Percentiles rank a stretch among this genome's conserved stretches.
Conservation (phyloP, 257 asterid species). For the Ocimum tenuiflorum region DNA sequence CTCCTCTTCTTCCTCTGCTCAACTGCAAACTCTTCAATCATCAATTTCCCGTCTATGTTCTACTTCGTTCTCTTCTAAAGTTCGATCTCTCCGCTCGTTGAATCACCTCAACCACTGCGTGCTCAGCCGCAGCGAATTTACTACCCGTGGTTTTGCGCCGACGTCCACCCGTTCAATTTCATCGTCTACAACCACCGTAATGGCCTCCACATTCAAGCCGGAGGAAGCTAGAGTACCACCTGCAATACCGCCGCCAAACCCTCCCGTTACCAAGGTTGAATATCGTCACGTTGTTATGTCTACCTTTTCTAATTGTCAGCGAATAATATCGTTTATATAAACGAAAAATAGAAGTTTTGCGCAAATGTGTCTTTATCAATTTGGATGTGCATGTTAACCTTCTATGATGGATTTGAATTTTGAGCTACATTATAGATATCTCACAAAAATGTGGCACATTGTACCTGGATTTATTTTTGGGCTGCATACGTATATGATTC, state of each 20-base stretch:
- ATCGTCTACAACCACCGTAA: conserved; percentile 17
- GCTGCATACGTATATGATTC: background rate
- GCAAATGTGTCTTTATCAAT: background rate
- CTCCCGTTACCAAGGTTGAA: conserved; percentile 56
- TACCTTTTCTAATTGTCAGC: background rate
- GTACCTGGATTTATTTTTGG: background rate
- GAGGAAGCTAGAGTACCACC: conserved; percentile 76
- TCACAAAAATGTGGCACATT: background rate
- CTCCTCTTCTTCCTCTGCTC: conserved; percentile 28
- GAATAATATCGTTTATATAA: background rate
- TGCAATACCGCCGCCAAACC: conserved; percentile 45
- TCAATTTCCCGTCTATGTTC: conserved; percentile 11
- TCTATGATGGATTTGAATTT: background rate
- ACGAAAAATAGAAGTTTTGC: background rate
- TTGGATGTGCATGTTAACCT: background rate
- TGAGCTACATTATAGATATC: background rate
- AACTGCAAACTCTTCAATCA: conserved; percentile 10
- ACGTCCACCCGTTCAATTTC: conserved; percentile 24
- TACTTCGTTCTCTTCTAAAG: conserved; percentile 6
- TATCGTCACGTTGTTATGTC: background rate
- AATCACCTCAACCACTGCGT: conserved; percentile 3
- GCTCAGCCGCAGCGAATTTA: background rate
- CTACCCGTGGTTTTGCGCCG: conserved; percentile 3
- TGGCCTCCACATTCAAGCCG: conserved; percentile 43
- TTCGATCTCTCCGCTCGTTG: conserved; percentile 5